Evolutionary conservation across 129 eudicot genomes (phyloP).

Genomic region (Glebionis coronaria): DNA sequence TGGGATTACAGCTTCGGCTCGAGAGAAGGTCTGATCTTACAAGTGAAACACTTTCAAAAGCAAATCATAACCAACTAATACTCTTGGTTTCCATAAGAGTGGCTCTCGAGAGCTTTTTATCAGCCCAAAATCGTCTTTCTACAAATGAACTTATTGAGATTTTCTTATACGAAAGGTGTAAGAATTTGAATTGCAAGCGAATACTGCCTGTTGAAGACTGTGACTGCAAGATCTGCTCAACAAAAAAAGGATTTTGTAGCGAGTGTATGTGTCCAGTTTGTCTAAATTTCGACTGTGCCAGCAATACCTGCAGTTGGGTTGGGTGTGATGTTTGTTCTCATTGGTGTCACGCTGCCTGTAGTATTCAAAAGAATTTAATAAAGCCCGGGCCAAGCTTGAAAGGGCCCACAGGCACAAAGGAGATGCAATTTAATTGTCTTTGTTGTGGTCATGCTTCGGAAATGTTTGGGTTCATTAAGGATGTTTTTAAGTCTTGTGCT

Average conservation of each 20-base stretch:
- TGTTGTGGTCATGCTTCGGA: conserved; percentile 90
- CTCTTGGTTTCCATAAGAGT: conserved; percentile 62
- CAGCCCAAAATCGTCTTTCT: conserved; percentile 37
- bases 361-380: conserved; percentile 64
- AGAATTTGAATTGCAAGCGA: conserved; percentile 70
- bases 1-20: conserved; percentile 55
- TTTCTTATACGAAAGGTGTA: conserved; percentile 66
- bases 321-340: conserved; percentile 90
- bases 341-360: conserved; percentile 89
- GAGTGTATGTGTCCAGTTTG: conserved; percentile 95
- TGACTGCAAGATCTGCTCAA: conserved; percentile 91
- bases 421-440: conserved; percentile 86
- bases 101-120: conserved; percentile 62
- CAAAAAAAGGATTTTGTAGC: conserved; percentile 80
- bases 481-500: conserved; percentile 65
- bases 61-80: conserved; percentile 57
- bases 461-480: conserved; percentile 91
- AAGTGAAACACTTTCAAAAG: conserved; percentile 67
- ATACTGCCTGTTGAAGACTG: conserved; percentile 79
- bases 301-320: conserved; percentile 94
- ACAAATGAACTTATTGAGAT: conserved; percentile 58
- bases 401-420: conserved; percentile 60
- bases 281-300: conserved; percentile 79
- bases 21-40: conserved; percentile 74
- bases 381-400: conserved; percentile 66